Evolutionary conservation across 352 stramenopile genomes (phyloP), one percentile per base, ranked within the genome.

Genomic region (Pythium aquatile): DNA sequence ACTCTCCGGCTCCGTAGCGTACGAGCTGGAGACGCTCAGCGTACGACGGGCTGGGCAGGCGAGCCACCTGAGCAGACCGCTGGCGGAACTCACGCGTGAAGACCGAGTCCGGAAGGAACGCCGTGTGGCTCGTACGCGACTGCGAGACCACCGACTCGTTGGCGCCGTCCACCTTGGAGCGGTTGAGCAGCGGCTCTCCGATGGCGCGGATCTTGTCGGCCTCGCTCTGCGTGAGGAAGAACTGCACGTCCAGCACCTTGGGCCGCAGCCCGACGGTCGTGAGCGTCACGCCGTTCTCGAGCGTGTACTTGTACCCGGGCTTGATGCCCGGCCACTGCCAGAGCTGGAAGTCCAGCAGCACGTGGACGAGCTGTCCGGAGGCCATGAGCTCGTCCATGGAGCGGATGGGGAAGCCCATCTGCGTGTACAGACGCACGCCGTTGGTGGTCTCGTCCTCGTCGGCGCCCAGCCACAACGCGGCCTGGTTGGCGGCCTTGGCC

Each of bases 291-390:
- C 81, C 83, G 52, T 91, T 75, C 47, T 91, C 84, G 24, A 95
- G 62, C 29, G 75, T 63, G 65, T 91, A 93, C 64, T 78, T 80
- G 74, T 92, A 68, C 11, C 86, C 86, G 53, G 88, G 86, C 66
- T 86, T 64, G 66, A 93, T 92, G 39, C 83, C 83, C 0, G 85
- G 83, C 85, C 83, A 93, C 29, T 86, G 70, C 83, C 85, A 93
- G 55, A 91, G 61, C 70, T 94, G 84, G 69, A 91, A 93, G 56
- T 94, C 86, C 51, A 94, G 60, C 63, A 94, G 55, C 29, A 94
- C 72, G 55, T 94, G 84, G 30, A 90, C 83, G 9, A 90, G 83
- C 48, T 83, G 77, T 42, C 79, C 77, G n/a, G 78, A 68, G 10
- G 71, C 64, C 11, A 52, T 66, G 35, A 92, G 66, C 6, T 89